These are phyloP conservation scores for Diplodia seriata DNA, from an alignment of 2,329 filamentous ascomycete genomes.

Conservation along the genomic window DNA sequence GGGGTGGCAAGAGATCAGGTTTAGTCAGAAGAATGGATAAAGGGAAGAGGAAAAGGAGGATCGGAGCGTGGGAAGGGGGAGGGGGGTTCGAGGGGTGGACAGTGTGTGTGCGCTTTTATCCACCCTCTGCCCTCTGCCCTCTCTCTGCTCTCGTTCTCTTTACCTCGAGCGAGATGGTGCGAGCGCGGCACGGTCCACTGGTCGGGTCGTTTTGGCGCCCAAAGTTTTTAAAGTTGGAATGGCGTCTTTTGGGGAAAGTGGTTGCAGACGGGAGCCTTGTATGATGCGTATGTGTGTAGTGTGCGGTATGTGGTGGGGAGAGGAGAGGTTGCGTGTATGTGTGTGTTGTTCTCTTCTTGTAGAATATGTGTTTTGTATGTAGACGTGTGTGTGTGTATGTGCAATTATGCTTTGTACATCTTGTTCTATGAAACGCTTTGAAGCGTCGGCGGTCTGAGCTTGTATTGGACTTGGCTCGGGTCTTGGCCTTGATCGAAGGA, in stretches of 20 bases:
- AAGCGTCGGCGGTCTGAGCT: conserved; percentile 10
- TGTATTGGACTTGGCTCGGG: conserved; percentile 11
- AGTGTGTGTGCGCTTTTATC: neutral
- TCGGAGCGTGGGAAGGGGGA: neutral
- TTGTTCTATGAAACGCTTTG: neutral
- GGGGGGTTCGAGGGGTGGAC: neutral
- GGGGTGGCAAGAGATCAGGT: neutral
- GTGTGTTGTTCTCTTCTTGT: neutral
- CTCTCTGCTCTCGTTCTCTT: neutral
- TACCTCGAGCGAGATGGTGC: neutral
- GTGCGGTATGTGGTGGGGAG: neutral
- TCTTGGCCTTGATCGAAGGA: conserved; percentile 4
- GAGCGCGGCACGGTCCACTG: neutral
- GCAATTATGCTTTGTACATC: conserved; percentile 2
- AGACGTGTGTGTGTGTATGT: neutral
- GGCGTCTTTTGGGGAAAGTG: neutral
- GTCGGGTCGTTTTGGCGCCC: neutral
- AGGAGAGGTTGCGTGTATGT: neutral
- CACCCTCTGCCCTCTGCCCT: too few species aligned
- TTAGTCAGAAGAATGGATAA: neutral
- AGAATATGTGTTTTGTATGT: neutral
- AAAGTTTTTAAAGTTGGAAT: neutral
- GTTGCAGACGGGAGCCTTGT: neutral
- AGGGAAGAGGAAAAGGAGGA: neutral
- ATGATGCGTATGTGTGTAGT: neutral